Percentiles rank a stretch among this genome's conserved stretches.
Conservation (phyloP, 2,329 filamentous ascomycete genomes). For the Whalleya microplaca region DNA sequence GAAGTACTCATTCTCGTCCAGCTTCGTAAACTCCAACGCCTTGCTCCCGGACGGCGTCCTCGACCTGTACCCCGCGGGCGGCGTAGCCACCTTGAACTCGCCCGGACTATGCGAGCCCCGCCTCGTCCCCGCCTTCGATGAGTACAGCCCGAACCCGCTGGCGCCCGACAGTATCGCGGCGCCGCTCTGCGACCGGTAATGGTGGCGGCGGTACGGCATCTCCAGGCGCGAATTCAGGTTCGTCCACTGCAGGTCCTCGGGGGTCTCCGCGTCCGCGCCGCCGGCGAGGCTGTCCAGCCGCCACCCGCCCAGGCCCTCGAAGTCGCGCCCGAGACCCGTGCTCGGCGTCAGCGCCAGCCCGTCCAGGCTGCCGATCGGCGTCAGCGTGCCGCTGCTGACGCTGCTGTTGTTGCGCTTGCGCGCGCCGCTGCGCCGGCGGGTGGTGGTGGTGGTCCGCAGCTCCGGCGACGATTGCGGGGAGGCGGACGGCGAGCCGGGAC, state of each 20-base stretch:
- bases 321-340: constrained; percentile 58
- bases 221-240: constrained; percentile 38
- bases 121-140: constrained; percentile 22
- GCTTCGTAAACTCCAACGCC: constrained; percentile 33
- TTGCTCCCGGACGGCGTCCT: constrained; percentile 49
- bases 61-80: constrained; percentile 53
- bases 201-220: constrained; percentile 34
- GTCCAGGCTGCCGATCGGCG: constrained; percentile 27
- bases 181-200: constrained; percentile 37
- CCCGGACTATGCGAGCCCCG: constrained; percentile 36
- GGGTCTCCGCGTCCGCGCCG: constrained; percentile 29
- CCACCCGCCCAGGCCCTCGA: constrained; percentile 64
- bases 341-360: constrained; percentile 49
- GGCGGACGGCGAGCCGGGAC: constrained; percentile 16
- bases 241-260: constrained; percentile 45
- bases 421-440: too few species aligned
- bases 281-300: constrained; percentile 43
- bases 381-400: constrained; percentile 29
- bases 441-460: constrained; percentile 8
- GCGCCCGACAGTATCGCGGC: constrained; percentile 27
- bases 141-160: constrained; percentile 21
- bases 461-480: constrained; percentile 29
- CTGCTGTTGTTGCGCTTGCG: constrained; percentile 28
- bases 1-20: constrained; percentile 49
- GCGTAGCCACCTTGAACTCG: constrained; percentile 33